A percentile compares a stretch with the other conserved stretches of the same genome.
phyloP scores from a whole-genome alignment of 768 basidiomycete genomes.

The Tylopilus felleus region DNA sequence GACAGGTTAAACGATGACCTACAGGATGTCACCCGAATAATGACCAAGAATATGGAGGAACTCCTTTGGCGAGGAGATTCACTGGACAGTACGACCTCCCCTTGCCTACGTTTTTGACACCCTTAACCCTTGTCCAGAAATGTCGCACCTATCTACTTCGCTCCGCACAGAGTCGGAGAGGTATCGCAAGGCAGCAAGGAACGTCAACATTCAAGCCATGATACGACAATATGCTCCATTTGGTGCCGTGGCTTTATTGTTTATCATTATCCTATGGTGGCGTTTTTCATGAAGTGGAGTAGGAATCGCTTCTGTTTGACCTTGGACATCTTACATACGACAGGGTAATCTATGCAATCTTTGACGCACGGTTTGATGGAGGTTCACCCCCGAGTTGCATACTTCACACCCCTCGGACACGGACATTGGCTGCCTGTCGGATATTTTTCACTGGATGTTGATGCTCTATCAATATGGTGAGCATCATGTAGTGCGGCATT shows the following conservation, averaged over 20 bases:
- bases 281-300: slow-evolving; percentile 53
- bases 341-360: slow-evolving; percentile 28
- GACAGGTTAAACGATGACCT: slow-evolving; percentile 93
- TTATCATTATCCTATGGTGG: slow-evolving; percentile 79
- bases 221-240: slow-evolving; percentile 94
- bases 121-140: slow-evolving; percentile 49
- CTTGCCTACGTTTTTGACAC: background rate
- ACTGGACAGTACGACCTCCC: slow-evolving; percentile 72
- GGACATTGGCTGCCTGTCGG: background rate
- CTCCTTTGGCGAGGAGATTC: slow-evolving; percentile 97
- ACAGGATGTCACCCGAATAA: slow-evolving; percentile 97
- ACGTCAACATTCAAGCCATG: slow-evolving; percentile 93
- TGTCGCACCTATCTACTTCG: slow-evolving; percentile 95
- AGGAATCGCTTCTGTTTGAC: slow-evolving; percentile 10
- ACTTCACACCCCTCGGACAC: background rate
- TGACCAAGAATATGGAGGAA: slow-evolving; percentile 99
- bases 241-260: slow-evolving; percentile 73
- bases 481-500: background rate
- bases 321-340: slow-evolving; percentile 22
- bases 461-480: background rate
- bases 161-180: slow-evolving; percentile 95
- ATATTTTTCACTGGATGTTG: background rate
- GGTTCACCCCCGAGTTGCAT: background rate
- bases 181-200: slow-evolving; percentile 92
- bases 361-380: background rate